These are phyloP conservation scores for Myochromella boudieri DNA, from an alignment of 768 basidiomycete species.

Conservation along the genomic window DNA sequence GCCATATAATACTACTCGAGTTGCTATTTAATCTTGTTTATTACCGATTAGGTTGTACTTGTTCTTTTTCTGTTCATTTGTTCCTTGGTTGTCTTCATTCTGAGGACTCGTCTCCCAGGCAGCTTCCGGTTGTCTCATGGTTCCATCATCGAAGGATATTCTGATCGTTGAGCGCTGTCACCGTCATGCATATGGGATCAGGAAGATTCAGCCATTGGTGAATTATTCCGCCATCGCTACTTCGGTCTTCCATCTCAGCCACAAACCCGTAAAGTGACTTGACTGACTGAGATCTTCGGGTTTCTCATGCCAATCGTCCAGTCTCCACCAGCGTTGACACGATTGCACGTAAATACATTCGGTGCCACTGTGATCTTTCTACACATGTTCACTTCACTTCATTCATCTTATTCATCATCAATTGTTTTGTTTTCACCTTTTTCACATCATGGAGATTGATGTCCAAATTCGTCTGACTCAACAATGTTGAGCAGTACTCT, in stretches of 20 bases:
- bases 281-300: conserved; percentile 4
- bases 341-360: neutral
- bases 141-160: conserved; percentile 2
- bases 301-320: conserved; percentile 11
- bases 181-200: neutral
- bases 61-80: neutral
- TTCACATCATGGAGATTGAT: too few relatives aligned
- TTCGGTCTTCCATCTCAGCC: conserved; percentile 14
- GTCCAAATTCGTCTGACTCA: too few relatives aligned
- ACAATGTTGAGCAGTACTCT: neutral
- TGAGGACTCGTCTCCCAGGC: neutral
- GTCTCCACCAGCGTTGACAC: neutral
- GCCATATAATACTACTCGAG: conserved; percentile 20
- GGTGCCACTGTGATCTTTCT: too few relatives aligned
- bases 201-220: neutral
- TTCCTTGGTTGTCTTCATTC: neutral
- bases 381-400: too few relatives aligned
- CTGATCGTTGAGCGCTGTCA: conserved; percentile 9
- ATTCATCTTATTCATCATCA: too few relatives aligned
- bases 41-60: neutral
- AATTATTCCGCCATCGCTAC: conserved; percentile 3
- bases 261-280: conserved; percentile 14
- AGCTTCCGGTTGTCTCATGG: neutral
- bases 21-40: neutral
- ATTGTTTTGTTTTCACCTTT: too few relatives aligned